Evolutionary conservation across 1,284 basidiomycete genomes (phyloP), one percentile per base, ranked within the genome.

Genomic region (Vanrija pseudolonga): DNA sequence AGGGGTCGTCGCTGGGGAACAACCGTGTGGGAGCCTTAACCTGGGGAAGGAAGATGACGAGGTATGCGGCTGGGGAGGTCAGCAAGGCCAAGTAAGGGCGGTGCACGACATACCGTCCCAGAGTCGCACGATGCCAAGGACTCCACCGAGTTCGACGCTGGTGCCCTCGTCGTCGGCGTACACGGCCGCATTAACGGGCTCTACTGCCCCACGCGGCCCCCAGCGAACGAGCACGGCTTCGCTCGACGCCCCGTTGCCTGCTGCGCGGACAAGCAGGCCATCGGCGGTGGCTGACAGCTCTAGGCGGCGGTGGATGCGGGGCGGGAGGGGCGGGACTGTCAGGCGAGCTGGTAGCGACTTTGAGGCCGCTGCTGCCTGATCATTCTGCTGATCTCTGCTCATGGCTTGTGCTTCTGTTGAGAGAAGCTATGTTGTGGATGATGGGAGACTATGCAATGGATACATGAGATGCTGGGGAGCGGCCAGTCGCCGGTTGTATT

Each of bases 21-120:
- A 69, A 55, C 6, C 64, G 63, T 20, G 59, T 56, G 2, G 66
- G 59, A 0, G 56, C 46, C 17, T 54, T 62, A 18, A 43, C 43
- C 12, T 67, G 48, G 20, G 69, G 65, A 12, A 76, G 57, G 59
- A 76, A 75, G 7, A 75, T 67, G 22, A 76, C 54, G 11, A 77
- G 59, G 56, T 76, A 76, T 0, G 74, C 69, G 19, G 69, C 74
- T 74, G 50, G 11, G 12, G n/a, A 18, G 19, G 47, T 55, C 43
- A 62, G 57, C 38, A 37, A 14, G 2, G 24, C 9, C 28, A 37
- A 28, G 20, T n/a, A n/a, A n/a, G n/a, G n/a, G n/a, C n/a, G n/a
- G n/a, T 6, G 6, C 15, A n/a, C 4, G 14, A 65, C 72, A 56
- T 52, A 74, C 72, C 61, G 45, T 75, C 73, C 76, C 76, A 77